phyloP scores from a whole-genome alignment of 2,329 filamentous ascomycete genomes.

The Colletotrichum horii region DNA sequence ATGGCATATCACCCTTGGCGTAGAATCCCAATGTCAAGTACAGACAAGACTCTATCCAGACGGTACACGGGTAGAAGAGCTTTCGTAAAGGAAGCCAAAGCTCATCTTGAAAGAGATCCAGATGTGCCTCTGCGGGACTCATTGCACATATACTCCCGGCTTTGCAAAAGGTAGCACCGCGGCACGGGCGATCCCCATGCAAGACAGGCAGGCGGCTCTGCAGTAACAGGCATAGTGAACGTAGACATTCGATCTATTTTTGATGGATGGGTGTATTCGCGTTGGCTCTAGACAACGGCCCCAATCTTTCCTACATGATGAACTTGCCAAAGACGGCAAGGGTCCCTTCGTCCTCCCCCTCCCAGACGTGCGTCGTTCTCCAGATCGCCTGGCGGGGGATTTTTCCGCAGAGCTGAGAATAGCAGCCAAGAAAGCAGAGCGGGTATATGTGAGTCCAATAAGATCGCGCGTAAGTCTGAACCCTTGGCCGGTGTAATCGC shows the following conservation, averaged over 20 bases:
- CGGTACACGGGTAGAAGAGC: neutral
- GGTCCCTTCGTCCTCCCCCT: neutral
- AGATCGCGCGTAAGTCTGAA: neutral
- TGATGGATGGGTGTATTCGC: neutral
- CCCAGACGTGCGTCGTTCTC: neutral
- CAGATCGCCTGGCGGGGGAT: conserved; percentile 1
- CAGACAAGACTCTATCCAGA: neutral
- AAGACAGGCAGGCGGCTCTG: conserved; percentile 15
- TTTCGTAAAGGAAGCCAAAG: neutral
- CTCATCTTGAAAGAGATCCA: neutral
- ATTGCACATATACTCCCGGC: neutral
- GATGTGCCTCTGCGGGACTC: neutral
- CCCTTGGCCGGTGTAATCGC: neutral
- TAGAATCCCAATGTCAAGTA: neutral
- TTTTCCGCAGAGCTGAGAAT: neutral
- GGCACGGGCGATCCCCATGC: neutral
- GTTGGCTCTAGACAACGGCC: neutral
- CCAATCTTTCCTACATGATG: neutral
- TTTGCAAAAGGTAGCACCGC: neutral
- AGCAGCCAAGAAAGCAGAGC: neutral
- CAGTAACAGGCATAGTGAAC: neutral
- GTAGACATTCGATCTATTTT: neutral
- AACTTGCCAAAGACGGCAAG: neutral
- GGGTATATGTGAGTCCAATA: conserved; percentile 2
- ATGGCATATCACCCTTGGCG: neutral